phyloP scores from a whole-genome alignment of 179 eudicot species.

The Drosera spatulata region DNA sequence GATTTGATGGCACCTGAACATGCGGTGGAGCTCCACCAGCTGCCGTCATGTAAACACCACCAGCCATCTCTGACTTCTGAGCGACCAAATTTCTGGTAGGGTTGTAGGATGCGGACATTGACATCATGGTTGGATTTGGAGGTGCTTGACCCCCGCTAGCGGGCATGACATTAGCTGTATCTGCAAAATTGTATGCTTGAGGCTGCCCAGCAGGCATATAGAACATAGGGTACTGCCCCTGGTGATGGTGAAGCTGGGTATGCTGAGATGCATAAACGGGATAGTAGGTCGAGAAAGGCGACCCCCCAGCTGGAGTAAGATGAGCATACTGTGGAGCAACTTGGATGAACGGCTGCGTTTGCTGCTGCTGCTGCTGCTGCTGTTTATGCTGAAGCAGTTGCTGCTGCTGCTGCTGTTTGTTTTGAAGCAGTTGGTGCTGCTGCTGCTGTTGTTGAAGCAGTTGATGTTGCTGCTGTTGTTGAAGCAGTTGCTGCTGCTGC shows the following conservation, averaged over 20 bases:
- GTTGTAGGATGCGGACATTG: conserved; percentile 23
- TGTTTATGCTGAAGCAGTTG: conserved; percentile 24
- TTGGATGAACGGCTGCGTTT: conserved; percentile 50
- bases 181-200: conserved; percentile 57
- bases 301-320: conserved; percentile 37
- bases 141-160: conserved; percentile 38
- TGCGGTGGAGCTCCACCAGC: conserved; percentile 23
- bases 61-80: too few species aligned
- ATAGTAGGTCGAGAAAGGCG: conserved; percentile 33
- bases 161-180: conserved; percentile 25
- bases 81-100: conserved; percentile 14
- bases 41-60: conserved; percentile 26
- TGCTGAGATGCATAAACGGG: conserved; percentile 52
- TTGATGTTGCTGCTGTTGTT: conserved; percentile 21
- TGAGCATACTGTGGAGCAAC: conserved; percentile 60
- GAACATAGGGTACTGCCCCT: conserved; percentile 36
- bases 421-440: conserved; percentile 13
- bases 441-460: conserved; percentile 16
- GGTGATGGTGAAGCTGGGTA: conserved; percentile 31
- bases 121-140: conserved; percentile 17
- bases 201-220: conserved; percentile 54
- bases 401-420: conserved; percentile 16
- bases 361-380: conserved; percentile 20
- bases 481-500: conserved; percentile 18
- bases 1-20: conserved; percentile 40